Evolutionary conservation across 805 yeast genomes (phyloP).

Genomic region (Schwanniomyces sp.): DNA sequence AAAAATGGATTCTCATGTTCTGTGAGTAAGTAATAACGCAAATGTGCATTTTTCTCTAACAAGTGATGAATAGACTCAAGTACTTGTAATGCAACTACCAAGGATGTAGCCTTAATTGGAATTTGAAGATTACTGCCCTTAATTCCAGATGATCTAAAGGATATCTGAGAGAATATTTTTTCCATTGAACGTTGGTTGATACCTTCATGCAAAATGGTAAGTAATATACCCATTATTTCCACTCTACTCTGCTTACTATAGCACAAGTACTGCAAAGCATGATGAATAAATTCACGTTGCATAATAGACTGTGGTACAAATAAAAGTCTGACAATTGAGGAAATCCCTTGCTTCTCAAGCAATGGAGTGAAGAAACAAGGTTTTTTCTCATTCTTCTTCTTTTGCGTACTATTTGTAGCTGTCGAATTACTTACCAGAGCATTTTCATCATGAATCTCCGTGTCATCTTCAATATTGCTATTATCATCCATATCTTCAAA

Average conservation of each 20-base stretch:
- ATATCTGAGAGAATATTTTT: conserved; percentile 56
- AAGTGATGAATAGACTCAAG: conserved; percentile 73
- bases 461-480: conserved; percentile 3
- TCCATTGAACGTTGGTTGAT: conserved; percentile 63
- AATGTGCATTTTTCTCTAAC: conserved; percentile 62
- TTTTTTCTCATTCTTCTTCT: conserved; percentile 12
- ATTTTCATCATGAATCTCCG: conserved; percentile 3
- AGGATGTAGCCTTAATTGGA: conserved; percentile 66
- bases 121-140: conserved; percentile 24
- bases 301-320: conserved; percentile 70
- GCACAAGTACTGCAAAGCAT: conserved; percentile 65
- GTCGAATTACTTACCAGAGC: not conserved
- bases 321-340: conserved; percentile 66
- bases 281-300: conserved; percentile 63
- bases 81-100: conserved; percentile 72
- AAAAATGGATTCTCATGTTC: conserved; percentile 62
- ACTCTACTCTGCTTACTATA: conserved; percentile 74
- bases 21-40: conserved; percentile 72
- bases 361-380: conserved; percentile 55
- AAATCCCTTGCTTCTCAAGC: conserved; percentile 73
- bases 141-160: conserved; percentile 42
- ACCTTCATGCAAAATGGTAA: conserved; percentile 79
- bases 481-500: conserved; percentile 10
- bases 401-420: conserved; percentile 1
- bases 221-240: conserved; percentile 67